Conservation (phyloP, 1,284 basidiomycete genomes). For the Naganishia liquefaciens region DNA sequence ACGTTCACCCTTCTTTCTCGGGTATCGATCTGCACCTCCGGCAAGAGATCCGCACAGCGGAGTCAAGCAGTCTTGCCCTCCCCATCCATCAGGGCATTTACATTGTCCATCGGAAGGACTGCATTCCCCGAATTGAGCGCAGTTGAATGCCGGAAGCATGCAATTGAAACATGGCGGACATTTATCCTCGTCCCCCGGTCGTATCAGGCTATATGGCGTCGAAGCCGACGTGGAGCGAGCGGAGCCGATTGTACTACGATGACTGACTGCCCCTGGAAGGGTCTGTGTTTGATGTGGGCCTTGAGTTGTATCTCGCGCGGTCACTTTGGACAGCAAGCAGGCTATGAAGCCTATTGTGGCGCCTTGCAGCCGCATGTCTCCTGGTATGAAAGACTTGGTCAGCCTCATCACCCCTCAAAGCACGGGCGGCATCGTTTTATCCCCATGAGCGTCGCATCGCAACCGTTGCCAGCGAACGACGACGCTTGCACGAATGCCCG, state of each 20-base stretch:
- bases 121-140: conserved; percentile 82
- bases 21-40: conserved; percentile 79
- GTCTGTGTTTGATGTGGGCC: background rate
- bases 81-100: conserved; percentile 85
- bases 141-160: conserved; percentile 74
- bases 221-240: background rate
- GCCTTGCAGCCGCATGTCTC: background rate
- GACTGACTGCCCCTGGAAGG: background rate
- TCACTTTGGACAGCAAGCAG: background rate
- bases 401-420: too few species aligned
- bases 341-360: conserved; percentile 10
- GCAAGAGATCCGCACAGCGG: conserved; percentile 88
- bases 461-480: background rate
- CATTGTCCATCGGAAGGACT: conserved; percentile 86
- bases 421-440: too few species aligned
- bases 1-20: conserved; percentile 70
- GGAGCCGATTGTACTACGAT: conserved; percentile 12
- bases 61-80: conserved; percentile 81
- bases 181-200: conserved; percentile 35
- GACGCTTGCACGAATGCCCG: too few species aligned
- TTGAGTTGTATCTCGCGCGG: background rate
- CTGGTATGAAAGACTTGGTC: background rate
- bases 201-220: conserved; percentile 1
- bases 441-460: too few species aligned
- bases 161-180: conserved; percentile 78